Conservation (phyloP, 805 yeast species). For the Teunomyces gatunensis region DNA sequence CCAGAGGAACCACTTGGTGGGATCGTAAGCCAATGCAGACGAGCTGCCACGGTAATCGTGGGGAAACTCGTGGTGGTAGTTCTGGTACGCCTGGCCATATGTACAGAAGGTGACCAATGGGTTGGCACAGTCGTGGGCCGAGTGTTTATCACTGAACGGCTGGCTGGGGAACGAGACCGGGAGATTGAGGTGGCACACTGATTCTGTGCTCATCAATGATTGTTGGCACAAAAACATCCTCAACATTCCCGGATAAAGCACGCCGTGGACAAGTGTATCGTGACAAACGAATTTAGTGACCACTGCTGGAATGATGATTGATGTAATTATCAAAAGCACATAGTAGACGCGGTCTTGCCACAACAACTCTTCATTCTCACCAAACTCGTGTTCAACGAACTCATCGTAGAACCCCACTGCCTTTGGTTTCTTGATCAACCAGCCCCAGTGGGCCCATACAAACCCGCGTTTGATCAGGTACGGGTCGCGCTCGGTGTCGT, state of each 20-base stretch:
- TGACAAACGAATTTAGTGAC: slow-evolving; percentile 23
- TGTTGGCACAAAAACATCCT: slow-evolving; percentile 77
- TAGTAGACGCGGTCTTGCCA: slow-evolving; percentile 37
- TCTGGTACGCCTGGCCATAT: slow-evolving; percentile 88
- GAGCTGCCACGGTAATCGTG: slow-evolving; percentile 80
- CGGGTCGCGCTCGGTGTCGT: slow-evolving; percentile 86
- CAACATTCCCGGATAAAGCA: slow-evolving; percentile 70
- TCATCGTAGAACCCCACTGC: slow-evolving; percentile 28
- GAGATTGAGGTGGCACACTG: slow-evolving; percentile 69
- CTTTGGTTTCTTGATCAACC: slow-evolving; percentile 69
- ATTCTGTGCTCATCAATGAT: slow-evolving; percentile 71
- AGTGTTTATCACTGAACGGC: slow-evolving; percentile 53
- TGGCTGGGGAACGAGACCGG: slow-evolving; percentile 66
- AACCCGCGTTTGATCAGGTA: slow-evolving; percentile 80
- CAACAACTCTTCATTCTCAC: slow-evolving; percentile 14
- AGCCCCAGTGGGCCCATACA: slow-evolving; percentile 82
- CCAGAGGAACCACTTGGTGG: slow-evolving; percentile 75
- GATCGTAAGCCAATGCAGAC: slow-evolving; percentile 76
- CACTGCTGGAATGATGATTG: slow-evolving; percentile 29
- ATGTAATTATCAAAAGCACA: slow-evolving; percentile 26
- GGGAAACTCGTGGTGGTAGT: slow-evolving; percentile 95
- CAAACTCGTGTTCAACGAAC: slow-evolving; percentile 36
- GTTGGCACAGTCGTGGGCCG: slow-evolving; percentile 64
- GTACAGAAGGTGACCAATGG: slow-evolving; percentile 63
- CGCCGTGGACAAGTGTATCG: slow-evolving; percentile 36